A percentile compares a stretch with the other conserved stretches of the same genome.
Evolutionary conservation across 257 asterid genomes (phyloP).

Genomic region (Solanum medicagineum): DNA sequence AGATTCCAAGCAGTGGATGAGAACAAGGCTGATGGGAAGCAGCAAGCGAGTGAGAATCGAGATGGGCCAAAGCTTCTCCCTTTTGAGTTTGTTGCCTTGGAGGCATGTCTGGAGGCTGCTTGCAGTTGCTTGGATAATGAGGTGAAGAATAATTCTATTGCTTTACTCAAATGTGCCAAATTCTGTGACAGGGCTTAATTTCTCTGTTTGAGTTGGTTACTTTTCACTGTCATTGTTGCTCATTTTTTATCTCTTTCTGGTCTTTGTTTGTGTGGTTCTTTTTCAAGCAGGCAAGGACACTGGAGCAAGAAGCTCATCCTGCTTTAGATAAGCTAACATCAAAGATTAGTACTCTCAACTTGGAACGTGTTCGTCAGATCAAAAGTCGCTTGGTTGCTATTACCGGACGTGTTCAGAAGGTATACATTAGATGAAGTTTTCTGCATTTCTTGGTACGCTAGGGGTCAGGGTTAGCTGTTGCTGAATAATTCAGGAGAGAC

Average conservation of each 20-base stretch:
- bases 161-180: background rate
- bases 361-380: constrained; percentile 93
- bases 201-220: background rate
- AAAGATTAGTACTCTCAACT: constrained; percentile 89
- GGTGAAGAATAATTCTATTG: constrained; percentile 19
- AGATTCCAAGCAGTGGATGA: constrained; percentile 43
- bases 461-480: background rate
- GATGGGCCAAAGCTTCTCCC: constrained; percentile 92
- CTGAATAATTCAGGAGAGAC: background rate
- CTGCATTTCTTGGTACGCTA: background rate
- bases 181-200: background rate
- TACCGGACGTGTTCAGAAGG: constrained; percentile 98
- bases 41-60: constrained; percentile 41
- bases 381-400: constrained; percentile 93
- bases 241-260: background rate
- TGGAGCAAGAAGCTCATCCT: constrained; percentile 98
- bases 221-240: background rate
- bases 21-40: constrained; percentile 43
- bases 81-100: constrained; percentile 90
- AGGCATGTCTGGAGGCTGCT: constrained; percentile 98
- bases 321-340: constrained; percentile 86
- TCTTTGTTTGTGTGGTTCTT: constrained; percentile 2
- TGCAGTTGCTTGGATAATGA: constrained; percentile 86
- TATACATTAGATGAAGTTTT: constrained; percentile 1
- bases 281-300: constrained; percentile 66